Percentiles rank a stretch among this genome's conserved stretches.
phyloP scores from a whole-genome alignment of 805 yeast species.

The Maudiozyma turicensis region DNA sequence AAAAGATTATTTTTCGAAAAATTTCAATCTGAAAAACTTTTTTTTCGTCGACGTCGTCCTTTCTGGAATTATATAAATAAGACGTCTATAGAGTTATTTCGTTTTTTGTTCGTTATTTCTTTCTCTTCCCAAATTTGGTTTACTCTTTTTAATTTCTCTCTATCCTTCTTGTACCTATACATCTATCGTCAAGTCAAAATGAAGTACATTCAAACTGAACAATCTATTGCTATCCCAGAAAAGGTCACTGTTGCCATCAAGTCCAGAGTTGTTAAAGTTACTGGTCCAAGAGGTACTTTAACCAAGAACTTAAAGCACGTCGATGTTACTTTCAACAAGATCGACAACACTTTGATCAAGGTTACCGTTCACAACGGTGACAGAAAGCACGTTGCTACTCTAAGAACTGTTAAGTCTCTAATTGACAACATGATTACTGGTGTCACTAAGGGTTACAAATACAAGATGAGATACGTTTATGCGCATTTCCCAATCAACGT shows the following conservation, averaged over 20 bases:
- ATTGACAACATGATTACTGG: slow-evolving; percentile 92
- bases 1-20: not conserved
- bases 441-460: slow-evolving; percentile 98
- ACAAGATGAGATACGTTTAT: slow-evolving; percentile 99
- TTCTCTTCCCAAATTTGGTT: no score
- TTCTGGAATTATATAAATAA: not conserved
- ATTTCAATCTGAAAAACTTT: not conserved
- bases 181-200: slow-evolving; percentile 23
- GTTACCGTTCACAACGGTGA: slow-evolving; percentile 96
- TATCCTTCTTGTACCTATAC: no score
- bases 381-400: slow-evolving; percentile 99
- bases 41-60: not conserved
- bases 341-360: slow-evolving; percentile 66
- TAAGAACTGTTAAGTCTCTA: slow-evolving; percentile 96
- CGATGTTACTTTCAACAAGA: slow-evolving; percentile 84
- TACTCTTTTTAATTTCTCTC: no score
- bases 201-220: slow-evolving; percentile 88
- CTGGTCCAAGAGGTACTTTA: slow-evolving; percentile 96
- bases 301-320: slow-evolving; percentile 88
- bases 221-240: slow-evolving; percentile 77
- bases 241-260: slow-evolving; percentile 86
- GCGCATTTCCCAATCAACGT: slow-evolving; percentile 99
- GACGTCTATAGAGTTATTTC: no score
- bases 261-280: slow-evolving; percentile 80
- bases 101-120: no score